Evolutionary conservation across 2,329 filamentous ascomycete genomes (phyloP), one percentile per base, ranked within the genome.

Genomic region (Neoscytalidium dimidiatum): DNA sequence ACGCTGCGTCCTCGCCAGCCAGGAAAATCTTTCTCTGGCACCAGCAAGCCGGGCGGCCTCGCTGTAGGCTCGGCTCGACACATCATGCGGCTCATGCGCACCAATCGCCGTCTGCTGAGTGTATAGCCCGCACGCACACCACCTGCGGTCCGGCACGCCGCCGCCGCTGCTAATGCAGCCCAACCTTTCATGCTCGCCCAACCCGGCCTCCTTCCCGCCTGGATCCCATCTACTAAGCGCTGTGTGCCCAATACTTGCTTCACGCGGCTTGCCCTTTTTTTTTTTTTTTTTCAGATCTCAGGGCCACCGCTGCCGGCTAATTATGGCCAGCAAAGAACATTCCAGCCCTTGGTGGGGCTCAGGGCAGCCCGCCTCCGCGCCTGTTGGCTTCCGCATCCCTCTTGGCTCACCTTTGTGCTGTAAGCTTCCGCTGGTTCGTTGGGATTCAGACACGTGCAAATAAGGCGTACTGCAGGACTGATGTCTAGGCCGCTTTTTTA

Each of bases 21-120:
- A 58, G 62, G 41, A 48, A 48, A 51, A 53, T 41, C 51, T 44
- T 49, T 49, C 28, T 49, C 44, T 56, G 51, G 62, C 62, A 21
- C 62, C 52, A 43, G n/a, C 51, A 23, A 38, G 29, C 62, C 62
- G 51, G 38, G 35, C 62, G 44, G 43, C 57, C 5, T 41, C 28
- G 38, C 61, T 64, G 48, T 26, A 51, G 44, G 62, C 62, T 49
- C 62, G 52, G 62, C 62, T 56, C 62, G 62, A 33, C 62, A 49
- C 62, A 26, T 64, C 17, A 26, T 29, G 62, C 51, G 62, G 51
- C 62, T 64, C 62, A 53, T 35, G 21, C 4, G 46, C 56, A 29
- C 56, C 56, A 60, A 60, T 60, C 17, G 28, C 49, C 23, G 49
- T n/a, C 28, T 33, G 49, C 56, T 57, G 35, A 19, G 19, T 38